A percentile compares a stretch with the other conserved stretches of the same genome.
These are phyloP conservation scores for Phoma herbarum DNA, from an alignment of 2,329 filamentous ascomycete species.

Conservation along the genomic window DNA sequence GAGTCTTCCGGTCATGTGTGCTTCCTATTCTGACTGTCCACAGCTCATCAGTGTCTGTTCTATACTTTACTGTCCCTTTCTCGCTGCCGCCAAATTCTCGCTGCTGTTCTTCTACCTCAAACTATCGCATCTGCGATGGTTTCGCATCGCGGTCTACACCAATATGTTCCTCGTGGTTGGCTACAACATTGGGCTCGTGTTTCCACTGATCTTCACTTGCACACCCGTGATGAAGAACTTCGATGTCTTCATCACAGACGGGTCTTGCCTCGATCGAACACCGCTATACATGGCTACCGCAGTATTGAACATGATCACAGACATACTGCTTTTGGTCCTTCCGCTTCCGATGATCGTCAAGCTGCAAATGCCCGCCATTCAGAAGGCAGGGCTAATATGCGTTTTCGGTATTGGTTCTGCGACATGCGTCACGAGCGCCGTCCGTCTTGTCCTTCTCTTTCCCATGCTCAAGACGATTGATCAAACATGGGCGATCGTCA, in stretches of 20 bases:
- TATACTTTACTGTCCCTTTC: slow-evolving; percentile 28
- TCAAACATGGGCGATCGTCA: slow-evolving; percentile 27
- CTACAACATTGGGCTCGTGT: slow-evolving; percentile 30
- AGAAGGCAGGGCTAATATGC: slow-evolving; percentile 30
- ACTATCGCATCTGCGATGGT: slow-evolving; percentile 24
- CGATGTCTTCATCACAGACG: slow-evolving; percentile 27
- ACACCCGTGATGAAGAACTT: slow-evolving; percentile 28
- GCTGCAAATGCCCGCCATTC: slow-evolving; percentile 25
- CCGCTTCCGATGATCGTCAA: slow-evolving; percentile 33
- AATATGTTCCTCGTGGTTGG: slow-evolving; percentile 34
- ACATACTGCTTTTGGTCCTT: slow-evolving; percentile 28
- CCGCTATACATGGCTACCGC: slow-evolving; percentile 35
- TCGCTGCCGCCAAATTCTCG: slow-evolving; percentile 32
- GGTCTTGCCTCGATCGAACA: slow-evolving; percentile 29
- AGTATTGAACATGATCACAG: slow-evolving; percentile 32
- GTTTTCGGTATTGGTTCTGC: slow-evolving; percentile 32
- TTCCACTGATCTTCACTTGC: slow-evolving; percentile 35
- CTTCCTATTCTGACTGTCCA: background rate
- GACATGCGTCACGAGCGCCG: slow-evolving; percentile 17
- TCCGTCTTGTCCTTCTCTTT: slow-evolving; percentile 10
- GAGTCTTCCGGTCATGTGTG: too few species aligned
- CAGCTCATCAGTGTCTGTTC: slow-evolving; percentile 20
- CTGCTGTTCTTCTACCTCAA: slow-evolving; percentile 33
- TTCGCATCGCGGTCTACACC: slow-evolving; percentile 22
- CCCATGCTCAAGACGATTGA: slow-evolving; percentile 21